phyloP scores from a whole-genome alignment of 2,329 filamentous ascomycete genomes.

The Cyclaneusma minus region DNA sequence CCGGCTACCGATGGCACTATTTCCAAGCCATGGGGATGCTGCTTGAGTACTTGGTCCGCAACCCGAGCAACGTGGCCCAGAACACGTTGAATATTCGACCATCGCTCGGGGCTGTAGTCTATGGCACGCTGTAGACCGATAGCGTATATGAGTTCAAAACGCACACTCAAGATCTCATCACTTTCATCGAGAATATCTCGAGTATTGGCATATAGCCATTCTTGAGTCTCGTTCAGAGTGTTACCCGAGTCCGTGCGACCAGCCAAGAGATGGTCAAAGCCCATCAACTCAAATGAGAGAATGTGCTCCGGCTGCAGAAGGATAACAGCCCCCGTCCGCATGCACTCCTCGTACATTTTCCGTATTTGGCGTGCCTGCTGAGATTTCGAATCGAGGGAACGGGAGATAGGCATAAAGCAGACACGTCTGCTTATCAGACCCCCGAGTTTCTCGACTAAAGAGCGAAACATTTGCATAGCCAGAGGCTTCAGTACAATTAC shows the following conservation, averaged over 20 bases:
- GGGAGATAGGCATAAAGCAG: slow-evolving; percentile 42
- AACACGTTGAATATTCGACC: slow-evolving; percentile 37
- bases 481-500: slow-evolving; percentile 47
- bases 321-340: slow-evolving; percentile 34
- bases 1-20: slow-evolving; percentile 17
- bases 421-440: slow-evolving; percentile 38
- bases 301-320: slow-evolving; percentile 49
- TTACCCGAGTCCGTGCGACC: slow-evolving; percentile 16
- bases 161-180: slow-evolving; percentile 45
- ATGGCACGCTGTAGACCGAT: slow-evolving; percentile 35
- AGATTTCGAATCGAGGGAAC: slow-evolving; percentile 23
- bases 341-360: slow-evolving; percentile 28
- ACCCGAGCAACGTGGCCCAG: slow-evolving; percentile 25
- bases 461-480: slow-evolving; percentile 41
- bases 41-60: slow-evolving; percentile 14
- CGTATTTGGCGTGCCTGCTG: slow-evolving; percentile 21
- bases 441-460: slow-evolving; percentile 36
- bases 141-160: slow-evolving; percentile 48
- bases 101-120: slow-evolving; percentile 37
- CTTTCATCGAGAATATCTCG: slow-evolving; percentile 50
- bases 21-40: slow-evolving; percentile 26
- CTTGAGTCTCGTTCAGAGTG: slow-evolving; percentile 24
- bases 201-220: slow-evolving; percentile 25
- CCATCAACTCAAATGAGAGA: slow-evolving; percentile 47
- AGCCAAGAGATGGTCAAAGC: slow-evolving; percentile 29